Evolutionary conservation across 1,284 basidiomycete genomes (phyloP), one percentile per base, ranked within the genome.

Genomic region (Mycosarcoma maydis): DNA sequence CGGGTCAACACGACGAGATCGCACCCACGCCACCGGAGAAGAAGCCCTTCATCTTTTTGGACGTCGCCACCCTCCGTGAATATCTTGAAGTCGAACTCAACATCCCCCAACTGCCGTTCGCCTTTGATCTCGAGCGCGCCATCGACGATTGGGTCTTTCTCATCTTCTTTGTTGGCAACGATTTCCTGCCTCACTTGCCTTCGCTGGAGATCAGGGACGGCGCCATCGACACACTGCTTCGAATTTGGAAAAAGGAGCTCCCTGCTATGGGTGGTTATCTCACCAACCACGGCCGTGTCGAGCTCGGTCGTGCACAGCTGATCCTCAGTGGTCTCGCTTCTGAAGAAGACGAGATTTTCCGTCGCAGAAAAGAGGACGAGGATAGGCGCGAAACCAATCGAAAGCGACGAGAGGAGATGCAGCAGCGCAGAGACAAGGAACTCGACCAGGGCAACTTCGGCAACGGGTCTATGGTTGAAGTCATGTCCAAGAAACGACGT

Each of bases 131-230:
- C 80, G 96, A 99, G 83, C 89, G 91, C 82, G 94, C 96, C 32
- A 92, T 99, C 83, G 96, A 99, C 86, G 96, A 99, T 83, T 99
- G 96, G 95, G 92, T 99, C 76, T 89, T 99, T 81, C 86, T 99
- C 78, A 98, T 98, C 79, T 98, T 99, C 88, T 98, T 99, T 83
- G 95, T 99, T 80, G 96, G 96, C 76, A 99, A 99, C 85, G 96
- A 99, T 85, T 99, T 99, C 86, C 86, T 99, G 80, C 96, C 96
- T 16, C 96, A 99, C 85, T 86, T 99, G 62, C 96, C 96, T 20
- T 92, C 90, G 59, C 88, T 99, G 85, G 96, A 99, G 86, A 98
- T 99, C 81, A 88, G 96, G 76, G 96, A 99, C 85, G 96, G 95
- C 55, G 96, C 95, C 26, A 97, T 99, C 85, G 96, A 98, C 85